phyloP scores from a whole-genome alignment of 306 rosid species.

The Castanea sativa region DNA sequence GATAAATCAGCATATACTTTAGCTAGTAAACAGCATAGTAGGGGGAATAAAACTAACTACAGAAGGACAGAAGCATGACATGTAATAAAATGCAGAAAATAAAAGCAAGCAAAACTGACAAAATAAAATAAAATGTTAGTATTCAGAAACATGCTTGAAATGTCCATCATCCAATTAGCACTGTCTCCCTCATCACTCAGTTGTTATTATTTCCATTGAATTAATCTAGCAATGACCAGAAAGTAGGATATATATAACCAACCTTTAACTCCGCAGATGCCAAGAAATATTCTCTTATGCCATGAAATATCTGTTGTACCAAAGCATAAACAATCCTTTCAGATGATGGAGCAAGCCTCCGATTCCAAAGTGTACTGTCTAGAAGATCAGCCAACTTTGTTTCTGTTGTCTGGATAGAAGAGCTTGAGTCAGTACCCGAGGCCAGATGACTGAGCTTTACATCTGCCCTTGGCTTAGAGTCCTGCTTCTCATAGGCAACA shows the following conservation, averaged over 20 bases:
- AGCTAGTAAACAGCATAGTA: background rate
- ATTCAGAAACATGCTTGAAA: background rate
- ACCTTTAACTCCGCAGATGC: slow-evolving; percentile 97
- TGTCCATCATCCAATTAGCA: background rate
- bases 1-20: background rate
- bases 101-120: background rate
- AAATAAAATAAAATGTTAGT: background rate
- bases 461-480: slow-evolving; percentile 63
- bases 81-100: background rate
- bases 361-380: slow-evolving; percentile 96
- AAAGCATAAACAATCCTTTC: slow-evolving; percentile 95
- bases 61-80: background rate
- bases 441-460: slow-evolving; percentile 95
- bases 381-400: slow-evolving; percentile 95
- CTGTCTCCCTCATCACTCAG: slow-evolving; percentile 4
- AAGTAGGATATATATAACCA: slow-evolving; percentile 31
- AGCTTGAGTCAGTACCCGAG: slow-evolving; percentile 62
- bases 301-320: slow-evolving; percentile 97
- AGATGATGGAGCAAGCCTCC: slow-evolving; percentile 97
- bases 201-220: background rate
- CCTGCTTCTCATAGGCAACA: slow-evolving; percentile 65
- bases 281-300: slow-evolving; percentile 90
- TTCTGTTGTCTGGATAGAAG: slow-evolving; percentile 67
- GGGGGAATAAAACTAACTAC: background rate
- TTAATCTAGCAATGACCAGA: slow-evolving; percentile 6